Evolutionary conservation across 495 filamentous ascomycete species (phyloP).

Genomic region (Staphylotrichum tortipilum): DNA sequence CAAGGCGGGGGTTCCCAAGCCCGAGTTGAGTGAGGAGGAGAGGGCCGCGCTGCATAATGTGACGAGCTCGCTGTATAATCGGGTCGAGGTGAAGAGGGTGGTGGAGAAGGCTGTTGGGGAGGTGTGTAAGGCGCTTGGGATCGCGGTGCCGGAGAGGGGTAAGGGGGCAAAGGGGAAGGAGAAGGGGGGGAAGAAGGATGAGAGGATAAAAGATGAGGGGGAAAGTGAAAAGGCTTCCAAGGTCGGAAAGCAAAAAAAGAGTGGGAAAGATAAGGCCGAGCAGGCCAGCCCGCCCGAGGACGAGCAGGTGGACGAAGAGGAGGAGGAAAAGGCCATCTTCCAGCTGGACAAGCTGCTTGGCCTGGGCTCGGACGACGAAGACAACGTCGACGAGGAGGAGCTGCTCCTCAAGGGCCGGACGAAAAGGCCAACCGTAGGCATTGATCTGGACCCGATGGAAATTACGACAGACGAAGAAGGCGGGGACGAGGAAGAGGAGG

Average conservation of each 20-base stretch:
- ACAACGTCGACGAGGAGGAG: constrained; percentile 5
- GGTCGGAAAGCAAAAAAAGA: not conserved
- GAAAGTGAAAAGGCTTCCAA: not conserved
- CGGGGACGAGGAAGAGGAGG: constrained; percentile 8
- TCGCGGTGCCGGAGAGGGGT: constrained; percentile 43
- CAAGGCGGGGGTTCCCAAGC: constrained; percentile 38
- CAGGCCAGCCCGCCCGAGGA: not conserved
- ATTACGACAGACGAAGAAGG: constrained; percentile 18
- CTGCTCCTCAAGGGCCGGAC: constrained; percentile 7
- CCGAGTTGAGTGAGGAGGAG: constrained; percentile 40
- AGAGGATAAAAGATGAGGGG: constrained; percentile 10
- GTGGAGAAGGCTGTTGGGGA: constrained; percentile 53
- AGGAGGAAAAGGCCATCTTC: constrained; percentile 12
- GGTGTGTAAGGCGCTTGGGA: constrained; percentile 52
- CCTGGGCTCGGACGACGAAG: constrained; percentile 11
- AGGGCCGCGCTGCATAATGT: constrained; percentile 57
- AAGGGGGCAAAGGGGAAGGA: constrained; percentile 16
- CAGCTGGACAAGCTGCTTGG: constrained; percentile 15
- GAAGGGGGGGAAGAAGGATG: constrained; percentile 17
- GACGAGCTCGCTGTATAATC: constrained; percentile 69
- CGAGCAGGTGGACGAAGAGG: constrained; percentile 6
- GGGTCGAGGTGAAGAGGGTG: constrained; percentile 61
- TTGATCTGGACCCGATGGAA: constrained; percentile 18
- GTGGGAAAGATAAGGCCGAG: not conserved
- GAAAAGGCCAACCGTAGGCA: constrained; percentile 1